Evolutionary conservation across 2,329 filamentous ascomycete genomes (phyloP), one percentile per base, ranked within the genome.

Genomic region (Tolypocladium cylindrosporum): DNA sequence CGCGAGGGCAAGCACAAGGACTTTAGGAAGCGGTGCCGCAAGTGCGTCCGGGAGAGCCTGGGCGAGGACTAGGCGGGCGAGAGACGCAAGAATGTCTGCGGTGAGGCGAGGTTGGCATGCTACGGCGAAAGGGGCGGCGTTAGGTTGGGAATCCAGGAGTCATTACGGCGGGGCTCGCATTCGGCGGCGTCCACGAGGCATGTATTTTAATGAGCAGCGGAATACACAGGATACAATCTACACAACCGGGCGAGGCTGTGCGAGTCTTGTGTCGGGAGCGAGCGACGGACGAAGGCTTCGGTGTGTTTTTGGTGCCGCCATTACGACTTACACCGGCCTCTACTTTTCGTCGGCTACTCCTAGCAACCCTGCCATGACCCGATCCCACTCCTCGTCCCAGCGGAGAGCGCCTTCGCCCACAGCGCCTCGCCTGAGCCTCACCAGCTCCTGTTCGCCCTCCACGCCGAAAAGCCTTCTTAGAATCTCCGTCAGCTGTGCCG

Each of bases 321-420:
- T 52, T 9, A 21, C 19, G 48, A 52, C 31, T 13, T 21, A 43
- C 10, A 2, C 27, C 31, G 37, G 9, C 27, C 19, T 34, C 31
- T 60, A 60, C 37, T 55, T 55, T 10, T 59, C 21, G 21, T 62
- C 62, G 27, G 63, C 64, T 21, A 83, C 66, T 1, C 80, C 85
- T 56, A 97, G 79, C 4, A 96, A 73, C 53, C 80, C 82, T 13
- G 88, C 90, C 9, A 92, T 88, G 51, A 96, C 86, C 11, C 83
- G 80, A 76, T 95, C 85, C 94, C 94, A 99, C 69, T 97, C 91
- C 64, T 91, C 88, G 65, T 95, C 88, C 94, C 94, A 99, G 52
- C 93, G 81, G 58, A 87, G 78, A 50, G 78, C 78, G 41, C 90
- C 90, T 71, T 97, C 92, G 61, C 80, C 76, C 37, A 85, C 71